Evolutionary conservation across 371 early-diverging fungal species (phyloP), one percentile per base, ranked within the genome.

Genomic region (Apophysomyces sp.): DNA sequence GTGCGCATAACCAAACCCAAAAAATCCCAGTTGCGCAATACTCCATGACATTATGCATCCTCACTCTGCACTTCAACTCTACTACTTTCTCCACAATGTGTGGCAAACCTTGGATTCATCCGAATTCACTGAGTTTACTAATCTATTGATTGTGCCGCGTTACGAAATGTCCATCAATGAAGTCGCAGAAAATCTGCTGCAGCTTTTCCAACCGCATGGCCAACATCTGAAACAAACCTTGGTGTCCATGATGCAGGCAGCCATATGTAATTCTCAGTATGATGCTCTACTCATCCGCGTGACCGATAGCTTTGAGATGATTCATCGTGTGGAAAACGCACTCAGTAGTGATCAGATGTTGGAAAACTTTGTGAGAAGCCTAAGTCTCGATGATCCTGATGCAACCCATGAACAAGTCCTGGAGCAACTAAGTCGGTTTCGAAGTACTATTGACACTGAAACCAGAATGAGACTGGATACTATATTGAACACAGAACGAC

Each of bases 391-490:
- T 16, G 30, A 51, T 24, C 52, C 63, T 11, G 29, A 49, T 54
- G 57, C 57, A 15, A 27, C 54, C 9, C 63, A 62, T 52, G 57
- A 31, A 11, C 57, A 62, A 21, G 57, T 62, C 2, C 55, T 62
- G 63, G 12, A 44, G 21, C 49, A 44, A 11, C 49, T 44, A 4
- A 21, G 49, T 8, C 16, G 9, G 21, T 44, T 44, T 44, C 49
- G 49, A 44, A 44, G 21, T 44, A 21, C 49, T 5, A n/a, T 44
- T 21, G 0, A 18, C 11, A n/a, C 16, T 0, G 16, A n/a, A 7
- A 21, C 49, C 49, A 44, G 11, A 8, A 8, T 21, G 24, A 16
- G 49, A 44, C 21, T 44, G 49, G 49, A 44, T 21, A 21, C 21
- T 21, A 21, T 44, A 4, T 44, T 44, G 49, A 21, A 21, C 21